Conservation (phyloP, 164 flowering plant species). For the Buxus sempervirens region DNA sequence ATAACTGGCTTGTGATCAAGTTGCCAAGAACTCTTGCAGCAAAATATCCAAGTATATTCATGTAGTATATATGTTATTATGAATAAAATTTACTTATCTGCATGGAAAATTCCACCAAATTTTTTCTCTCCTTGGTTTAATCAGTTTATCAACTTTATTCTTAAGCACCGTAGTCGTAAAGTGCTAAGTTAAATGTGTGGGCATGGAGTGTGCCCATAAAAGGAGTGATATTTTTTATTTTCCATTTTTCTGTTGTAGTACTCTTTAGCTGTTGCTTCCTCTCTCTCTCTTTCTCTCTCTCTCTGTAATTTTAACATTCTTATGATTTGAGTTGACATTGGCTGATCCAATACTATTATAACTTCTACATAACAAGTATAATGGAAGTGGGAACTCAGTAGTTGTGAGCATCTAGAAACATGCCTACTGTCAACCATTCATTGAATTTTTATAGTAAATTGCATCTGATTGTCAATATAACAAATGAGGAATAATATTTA, state of each 20-base stretch:
- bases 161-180: too few relatives aligned
- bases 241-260: background rate
- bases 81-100: background rate
- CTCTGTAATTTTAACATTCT: too few relatives aligned
- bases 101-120: background rate
- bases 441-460: background rate
- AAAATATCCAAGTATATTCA: background rate
- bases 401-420: background rate
- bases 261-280: background rate
- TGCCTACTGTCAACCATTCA: background rate
- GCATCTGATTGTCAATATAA: conserved; percentile 6
- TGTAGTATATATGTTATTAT: too few relatives aligned
- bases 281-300: too few relatives aligned
- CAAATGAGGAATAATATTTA: conserved; percentile 18
- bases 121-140: background rate
- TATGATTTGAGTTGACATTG: too few relatives aligned
- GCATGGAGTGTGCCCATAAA: too few relatives aligned
- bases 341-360: background rate
- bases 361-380: background rate
- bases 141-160: background rate
- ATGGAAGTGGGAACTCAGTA: background rate
- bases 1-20: background rate
- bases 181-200: too few relatives aligned
- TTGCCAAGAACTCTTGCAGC: background rate
- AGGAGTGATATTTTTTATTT: background rate